Conservation (phyloP, 495 filamentous ascomycete species). For the Xylaria palmicola region DNA sequence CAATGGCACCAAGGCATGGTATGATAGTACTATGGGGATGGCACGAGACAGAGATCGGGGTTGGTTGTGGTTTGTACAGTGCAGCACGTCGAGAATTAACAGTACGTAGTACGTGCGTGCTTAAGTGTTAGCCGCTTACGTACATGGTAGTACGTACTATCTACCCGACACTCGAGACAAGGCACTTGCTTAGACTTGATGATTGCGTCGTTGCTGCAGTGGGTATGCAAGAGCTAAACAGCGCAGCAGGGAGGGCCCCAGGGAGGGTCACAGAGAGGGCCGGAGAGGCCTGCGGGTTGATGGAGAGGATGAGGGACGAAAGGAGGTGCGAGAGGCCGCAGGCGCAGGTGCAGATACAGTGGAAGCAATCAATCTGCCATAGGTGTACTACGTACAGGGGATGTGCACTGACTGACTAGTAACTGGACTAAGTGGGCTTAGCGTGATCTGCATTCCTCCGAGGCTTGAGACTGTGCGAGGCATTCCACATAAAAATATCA, state of each 20-base stretch:
- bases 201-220: background rate
- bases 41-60: too few species aligned
- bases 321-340: background rate
- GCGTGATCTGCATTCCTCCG: slow-evolving; percentile 7
- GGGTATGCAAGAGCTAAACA: slow-evolving; percentile 3
- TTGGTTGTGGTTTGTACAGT: too few species aligned
- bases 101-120: too few species aligned
- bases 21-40: too few species aligned
- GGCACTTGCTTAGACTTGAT: background rate
- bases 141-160: background rate
- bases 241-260: background rate
- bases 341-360: background rate
- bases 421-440: background rate
- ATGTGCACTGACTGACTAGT: too few species aligned
- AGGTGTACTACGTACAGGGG: too few species aligned
- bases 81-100: too few species aligned
- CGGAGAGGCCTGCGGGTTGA: background rate
- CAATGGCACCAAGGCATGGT: too few species aligned
- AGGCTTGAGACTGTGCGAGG: slow-evolving; percentile 1
- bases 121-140: too few species aligned
- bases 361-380: background rate
- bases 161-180: background rate
- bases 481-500: background rate
- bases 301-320: background rate
- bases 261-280: background rate